Percentiles rank a stretch among this genome's conserved stretches.
phyloP scores from a whole-genome alignment of 73 alveolate species.

The Blepharisma stoltei region DNA sequence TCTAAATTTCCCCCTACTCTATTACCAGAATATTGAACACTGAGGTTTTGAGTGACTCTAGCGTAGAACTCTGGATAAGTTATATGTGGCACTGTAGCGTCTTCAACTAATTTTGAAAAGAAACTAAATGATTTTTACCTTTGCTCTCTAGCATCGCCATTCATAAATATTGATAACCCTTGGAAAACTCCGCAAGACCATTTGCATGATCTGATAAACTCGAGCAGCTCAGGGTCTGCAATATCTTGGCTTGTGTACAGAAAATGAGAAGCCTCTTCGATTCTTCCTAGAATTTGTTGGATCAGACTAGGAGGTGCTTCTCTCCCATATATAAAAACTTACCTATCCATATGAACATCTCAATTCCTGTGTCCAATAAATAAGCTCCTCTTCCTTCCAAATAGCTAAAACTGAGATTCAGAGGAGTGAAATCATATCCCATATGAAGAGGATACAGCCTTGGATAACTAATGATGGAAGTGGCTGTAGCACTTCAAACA shows the following conservation, averaged over 20 bases:
- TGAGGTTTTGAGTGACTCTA: background rate
- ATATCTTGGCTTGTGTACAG: background rate
- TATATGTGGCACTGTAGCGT: background rate
- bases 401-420: background rate
- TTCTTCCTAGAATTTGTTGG: background rate
- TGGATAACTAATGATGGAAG: background rate
- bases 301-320: slow-evolving; percentile 19
- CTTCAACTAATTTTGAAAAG: slow-evolving; percentile 23
- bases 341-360: slow-evolving; percentile 23
- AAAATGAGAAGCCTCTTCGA: background rate
- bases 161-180: background rate
- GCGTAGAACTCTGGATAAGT: slow-evolving; percentile 17
- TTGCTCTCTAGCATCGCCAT: slow-evolving; percentile 15
- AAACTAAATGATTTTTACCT: slow-evolving; percentile 1
- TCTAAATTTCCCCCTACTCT: too few species aligned
- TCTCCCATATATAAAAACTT: slow-evolving; percentile 20
- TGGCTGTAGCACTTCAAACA: too few species aligned
- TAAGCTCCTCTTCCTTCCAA: slow-evolving; percentile 19
- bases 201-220: background rate
- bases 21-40: too few species aligned
- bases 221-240: background rate
- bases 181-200: slow-evolving; percentile 12
- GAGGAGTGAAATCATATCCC: background rate
- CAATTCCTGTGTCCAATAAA: slow-evolving; percentile 23
- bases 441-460: slow-evolving; percentile 14